Percentiles rank a stretch among this genome's conserved stretches.
phyloP scores from a whole-genome alignment of 2,329 filamentous ascomycete species.

The Xylariaceae sp. region DNA sequence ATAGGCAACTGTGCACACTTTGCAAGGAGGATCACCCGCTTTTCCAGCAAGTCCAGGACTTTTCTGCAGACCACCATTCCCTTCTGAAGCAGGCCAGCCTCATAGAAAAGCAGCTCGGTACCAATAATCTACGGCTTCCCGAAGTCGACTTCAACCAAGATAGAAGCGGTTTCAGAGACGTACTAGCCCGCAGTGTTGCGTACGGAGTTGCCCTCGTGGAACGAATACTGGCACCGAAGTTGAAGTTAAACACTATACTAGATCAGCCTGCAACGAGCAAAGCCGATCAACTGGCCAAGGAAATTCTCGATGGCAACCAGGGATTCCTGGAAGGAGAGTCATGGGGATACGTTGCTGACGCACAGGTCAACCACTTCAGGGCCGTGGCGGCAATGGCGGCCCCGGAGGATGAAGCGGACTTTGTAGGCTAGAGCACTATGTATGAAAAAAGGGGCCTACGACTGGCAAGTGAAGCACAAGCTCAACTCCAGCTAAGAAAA shows the following conservation, averaged over 20 bases:
- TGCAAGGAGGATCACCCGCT: conserved; percentile 23
- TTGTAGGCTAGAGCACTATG: no score
- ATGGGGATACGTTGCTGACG: conserved; percentile 26
- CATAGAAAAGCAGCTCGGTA: conserved; percentile 23
- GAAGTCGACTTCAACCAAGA: conserved; percentile 31
- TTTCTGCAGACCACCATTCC: conserved; percentile 20
- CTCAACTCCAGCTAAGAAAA: no score
- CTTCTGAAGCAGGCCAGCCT: conserved; percentile 29
- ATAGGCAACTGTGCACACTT: not conserved
- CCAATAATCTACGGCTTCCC: conserved; percentile 23
- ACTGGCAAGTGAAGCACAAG: no score
- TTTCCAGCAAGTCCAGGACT: conserved; percentile 20
- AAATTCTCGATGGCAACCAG: conserved; percentile 29
- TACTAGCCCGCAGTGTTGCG: conserved; percentile 29
- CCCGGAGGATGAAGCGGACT: not conserved
- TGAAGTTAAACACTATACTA: conserved; percentile 11
- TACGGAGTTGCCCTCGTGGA: conserved; percentile 30
- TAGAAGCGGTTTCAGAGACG: conserved; percentile 27
- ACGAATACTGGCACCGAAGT: conserved; percentile 19
- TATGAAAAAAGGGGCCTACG: no score
- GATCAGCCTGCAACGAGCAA: conserved; percentile 19
- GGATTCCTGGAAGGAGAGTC: conserved; percentile 17
- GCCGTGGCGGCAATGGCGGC: conserved; percentile 13
- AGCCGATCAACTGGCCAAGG: conserved; percentile 25
- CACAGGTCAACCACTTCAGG: conserved; percentile 23